Evolutionary conservation across 306 rosid genomes (phyloP).

Genomic region (Acacia acuminata): DNA sequence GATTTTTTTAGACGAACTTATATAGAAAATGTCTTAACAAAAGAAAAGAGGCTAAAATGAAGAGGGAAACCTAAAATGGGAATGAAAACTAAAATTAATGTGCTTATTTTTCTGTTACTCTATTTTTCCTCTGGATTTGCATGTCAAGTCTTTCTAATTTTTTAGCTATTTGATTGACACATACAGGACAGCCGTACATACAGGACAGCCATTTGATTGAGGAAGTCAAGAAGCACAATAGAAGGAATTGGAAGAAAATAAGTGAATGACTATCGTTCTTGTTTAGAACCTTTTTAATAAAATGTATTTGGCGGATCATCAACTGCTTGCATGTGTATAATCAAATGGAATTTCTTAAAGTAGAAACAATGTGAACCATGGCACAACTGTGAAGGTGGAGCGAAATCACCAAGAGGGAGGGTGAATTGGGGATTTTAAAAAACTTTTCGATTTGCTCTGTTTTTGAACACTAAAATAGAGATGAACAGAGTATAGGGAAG

Average conservation of each 20-base stretch:
- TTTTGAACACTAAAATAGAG: no score
- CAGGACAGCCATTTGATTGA: constrained; percentile 59
- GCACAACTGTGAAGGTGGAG: no score
- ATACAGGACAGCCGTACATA: constrained; percentile 54
- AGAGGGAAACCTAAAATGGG: not conserved
- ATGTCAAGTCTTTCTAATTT: constrained; percentile 16
- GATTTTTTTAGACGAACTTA: no score
- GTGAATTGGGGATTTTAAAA: no score
- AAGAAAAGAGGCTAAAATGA: not conserved
- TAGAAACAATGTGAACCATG: not conserved
- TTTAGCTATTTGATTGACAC: constrained; percentile 20
- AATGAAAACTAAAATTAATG: not conserved
- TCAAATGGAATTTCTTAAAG: constrained; percentile 17
- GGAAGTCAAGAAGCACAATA: constrained; percentile 45
- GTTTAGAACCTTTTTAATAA: not conserved
- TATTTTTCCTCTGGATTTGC: not conserved
- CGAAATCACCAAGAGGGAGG: no score
- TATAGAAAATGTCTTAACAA: no score
- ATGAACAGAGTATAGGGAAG: no score
- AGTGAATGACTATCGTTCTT: constrained; percentile 34
- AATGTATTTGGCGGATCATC: no score
- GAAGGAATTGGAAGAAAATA: constrained; percentile 56
- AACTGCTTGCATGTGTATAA: no score
- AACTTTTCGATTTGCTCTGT: no score
- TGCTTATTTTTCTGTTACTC: not conserved